phyloP scores from a whole-genome alignment of 768 basidiomycete species.

The Russula vinacea region DNA sequence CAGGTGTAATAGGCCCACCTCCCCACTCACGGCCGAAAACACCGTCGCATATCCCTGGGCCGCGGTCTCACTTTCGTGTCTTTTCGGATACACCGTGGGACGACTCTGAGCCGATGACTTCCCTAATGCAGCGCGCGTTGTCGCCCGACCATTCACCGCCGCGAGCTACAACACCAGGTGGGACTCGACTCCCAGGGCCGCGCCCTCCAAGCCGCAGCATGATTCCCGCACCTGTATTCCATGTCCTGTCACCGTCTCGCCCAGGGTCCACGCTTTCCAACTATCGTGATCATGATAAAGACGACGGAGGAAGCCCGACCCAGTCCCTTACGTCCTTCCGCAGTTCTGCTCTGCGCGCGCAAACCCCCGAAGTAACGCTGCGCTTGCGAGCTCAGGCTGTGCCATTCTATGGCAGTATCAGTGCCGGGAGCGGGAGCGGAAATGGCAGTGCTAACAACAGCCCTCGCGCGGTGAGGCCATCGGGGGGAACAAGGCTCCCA shows the following conservation, averaged over 20 bases:
- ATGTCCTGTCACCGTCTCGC: constrained; percentile 65
- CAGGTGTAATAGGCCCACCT: constrained; percentile 40
- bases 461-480: constrained; percentile 41
- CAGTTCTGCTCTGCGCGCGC: constrained; percentile 47
- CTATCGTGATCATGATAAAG: constrained; percentile 35
- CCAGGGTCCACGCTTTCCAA: constrained; percentile 71
- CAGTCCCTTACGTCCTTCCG: constrained; percentile 40
- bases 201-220: constrained; percentile 80
- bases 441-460: constrained; percentile 32
- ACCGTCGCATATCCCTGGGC: constrained; percentile 74
- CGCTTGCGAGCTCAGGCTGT: constrained; percentile 60
- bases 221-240: constrained; percentile 76
- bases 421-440: constrained; percentile 9
- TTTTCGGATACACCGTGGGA: constrained; percentile 49
- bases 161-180: constrained; percentile 43
- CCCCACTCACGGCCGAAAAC: constrained; percentile 75
- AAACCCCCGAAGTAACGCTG: constrained; percentile 66
- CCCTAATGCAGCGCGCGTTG: constrained; percentile 56
- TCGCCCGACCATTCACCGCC: constrained; percentile 50
- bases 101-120: constrained; percentile 45
- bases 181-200: constrained; percentile 49
- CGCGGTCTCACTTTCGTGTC: constrained; percentile 46
- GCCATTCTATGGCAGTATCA: constrained; percentile 46
- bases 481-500: constrained; percentile 48
- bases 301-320: constrained; percentile 18